Evolutionary conservation across 495 filamentous ascomycete species (phyloP).

Genomic region (Aspergillus mulundensis): DNA sequence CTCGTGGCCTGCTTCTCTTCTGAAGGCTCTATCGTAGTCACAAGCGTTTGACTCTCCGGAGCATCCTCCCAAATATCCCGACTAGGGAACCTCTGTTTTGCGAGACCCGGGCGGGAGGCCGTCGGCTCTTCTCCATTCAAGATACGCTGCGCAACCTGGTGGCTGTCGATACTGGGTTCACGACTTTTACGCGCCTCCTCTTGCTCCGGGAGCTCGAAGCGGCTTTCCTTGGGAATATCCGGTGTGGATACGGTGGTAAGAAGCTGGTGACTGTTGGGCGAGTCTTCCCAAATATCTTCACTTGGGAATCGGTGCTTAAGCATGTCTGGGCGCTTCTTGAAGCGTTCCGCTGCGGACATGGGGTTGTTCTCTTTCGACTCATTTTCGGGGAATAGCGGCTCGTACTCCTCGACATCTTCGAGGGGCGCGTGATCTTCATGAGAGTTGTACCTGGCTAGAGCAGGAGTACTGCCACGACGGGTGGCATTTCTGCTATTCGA

Average conservation of each 20-base stretch:
- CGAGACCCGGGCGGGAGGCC: conserved; percentile 41
- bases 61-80: conserved; percentile 96
- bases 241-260: conserved; percentile 83
- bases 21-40: conserved; percentile 70
- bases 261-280: conserved; percentile 79
- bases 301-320: conserved; percentile 82
- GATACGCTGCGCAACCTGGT: conserved; percentile 42
- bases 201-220: conserved; percentile 55
- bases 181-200: conserved; percentile 51
- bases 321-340: conserved; percentile 57
- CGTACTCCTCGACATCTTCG: conserved; percentile 90
- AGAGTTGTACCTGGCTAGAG: conserved; percentile 47
- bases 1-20: conserved; percentile 47
- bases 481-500: conserved; percentile 71
- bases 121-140: conserved; percentile 40
- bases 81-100: conserved; percentile 82
- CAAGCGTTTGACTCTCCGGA: conserved; percentile 74
- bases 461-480: conserved; percentile 45
- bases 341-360: conserved; percentile 53
- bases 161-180: conserved; percentile 42
- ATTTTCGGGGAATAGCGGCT: conserved; percentile 89
- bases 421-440: conserved; percentile 65
- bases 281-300: conserved; percentile 95
- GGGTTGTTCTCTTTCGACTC: conserved; percentile 56
- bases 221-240: conserved; percentile 42